Evolutionary conservation across 495 filamentous ascomycete genomes (phyloP).

Genomic region (Talaromyces borbonicus): DNA sequence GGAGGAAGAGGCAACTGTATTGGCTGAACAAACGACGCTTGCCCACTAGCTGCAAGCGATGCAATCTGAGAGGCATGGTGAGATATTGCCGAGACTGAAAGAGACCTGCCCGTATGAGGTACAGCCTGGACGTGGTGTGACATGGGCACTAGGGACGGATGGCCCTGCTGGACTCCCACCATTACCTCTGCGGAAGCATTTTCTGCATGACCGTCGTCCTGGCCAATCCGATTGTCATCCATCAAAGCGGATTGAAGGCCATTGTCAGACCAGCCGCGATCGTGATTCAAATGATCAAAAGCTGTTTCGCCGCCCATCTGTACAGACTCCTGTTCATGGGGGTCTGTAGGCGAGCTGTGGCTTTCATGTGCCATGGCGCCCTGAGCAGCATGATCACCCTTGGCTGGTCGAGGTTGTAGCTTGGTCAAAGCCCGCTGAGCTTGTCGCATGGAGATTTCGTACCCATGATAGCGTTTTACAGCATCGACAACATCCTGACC

Average conservation of each 20-base stretch:
- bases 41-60: constrained; percentile 1
- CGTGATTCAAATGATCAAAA: constrained; percentile 4
- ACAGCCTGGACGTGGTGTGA: constrained; percentile 4
- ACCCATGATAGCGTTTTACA: constrained; percentile 38
- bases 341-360: not conserved
- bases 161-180: constrained; percentile 1
- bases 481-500: constrained; percentile 33
- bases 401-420: constrained; percentile 24
- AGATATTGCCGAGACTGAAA: constrained; percentile 1
- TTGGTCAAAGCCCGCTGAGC: constrained; percentile 35
- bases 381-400: not conserved
- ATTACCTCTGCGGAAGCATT: not conserved
- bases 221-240: constrained; percentile 19
- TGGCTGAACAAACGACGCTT: constrained; percentile 17
- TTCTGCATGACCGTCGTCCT: constrained; percentile 13
- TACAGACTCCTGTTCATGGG: not conserved
- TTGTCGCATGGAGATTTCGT: constrained; percentile 38
- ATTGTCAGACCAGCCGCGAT: constrained; percentile 28
- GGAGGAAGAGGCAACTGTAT: constrained; percentile 13
- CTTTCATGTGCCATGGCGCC: not conserved
- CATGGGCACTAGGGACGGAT: not conserved
- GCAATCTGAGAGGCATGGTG: constrained; percentile 10
- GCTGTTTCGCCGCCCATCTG: not conserved
- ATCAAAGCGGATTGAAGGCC: constrained; percentile 20
- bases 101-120: not conserved